phyloP scores from a whole-genome alignment of 805 yeast genomes.

The Schwanniomyces yamadae region DNA sequence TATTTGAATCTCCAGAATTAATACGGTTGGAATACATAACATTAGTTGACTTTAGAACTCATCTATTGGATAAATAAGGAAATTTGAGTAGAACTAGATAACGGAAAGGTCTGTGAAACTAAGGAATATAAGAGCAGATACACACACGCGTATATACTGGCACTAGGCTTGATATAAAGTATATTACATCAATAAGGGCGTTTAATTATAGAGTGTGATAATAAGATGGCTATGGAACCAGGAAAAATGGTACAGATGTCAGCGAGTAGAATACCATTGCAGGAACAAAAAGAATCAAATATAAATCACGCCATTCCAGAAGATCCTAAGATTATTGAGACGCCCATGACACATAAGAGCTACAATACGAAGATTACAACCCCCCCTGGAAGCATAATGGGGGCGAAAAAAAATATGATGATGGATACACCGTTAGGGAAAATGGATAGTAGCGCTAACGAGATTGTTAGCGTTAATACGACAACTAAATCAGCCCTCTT shows the following conservation, averaged over 20 bases:
- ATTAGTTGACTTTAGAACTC: no score
- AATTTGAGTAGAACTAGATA: no score
- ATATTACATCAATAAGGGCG: no score
- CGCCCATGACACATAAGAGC: conserved; percentile 22
- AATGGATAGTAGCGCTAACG: conserved; percentile 7
- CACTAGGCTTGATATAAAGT: no score
- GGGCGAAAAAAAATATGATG: conserved; percentile 10
- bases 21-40: no score
- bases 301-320: conserved; percentile 2
- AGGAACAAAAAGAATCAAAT: conserved; percentile 14
- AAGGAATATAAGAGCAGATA: no score
- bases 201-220: no score
- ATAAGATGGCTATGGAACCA: conserved; percentile 4
- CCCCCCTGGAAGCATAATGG: conserved; percentile 32
- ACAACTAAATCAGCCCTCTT: conserved; percentile 20
- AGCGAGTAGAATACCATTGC: conserved; percentile 13
- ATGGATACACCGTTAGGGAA: conserved; percentile 9
- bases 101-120: no score
- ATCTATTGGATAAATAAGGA: no score
- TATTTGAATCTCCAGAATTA: no score
- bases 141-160: no score
- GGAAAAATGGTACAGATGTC: conserved; percentile 1
- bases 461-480: conserved; percentile 5
- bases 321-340: conserved; percentile 15
- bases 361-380: conserved; percentile 29